Evolutionary conservation across 1,284 basidiomycete genomes (phyloP), one percentile per base, ranked within the genome.

Genomic region (Phellopilus nigrolimitatus): DNA sequence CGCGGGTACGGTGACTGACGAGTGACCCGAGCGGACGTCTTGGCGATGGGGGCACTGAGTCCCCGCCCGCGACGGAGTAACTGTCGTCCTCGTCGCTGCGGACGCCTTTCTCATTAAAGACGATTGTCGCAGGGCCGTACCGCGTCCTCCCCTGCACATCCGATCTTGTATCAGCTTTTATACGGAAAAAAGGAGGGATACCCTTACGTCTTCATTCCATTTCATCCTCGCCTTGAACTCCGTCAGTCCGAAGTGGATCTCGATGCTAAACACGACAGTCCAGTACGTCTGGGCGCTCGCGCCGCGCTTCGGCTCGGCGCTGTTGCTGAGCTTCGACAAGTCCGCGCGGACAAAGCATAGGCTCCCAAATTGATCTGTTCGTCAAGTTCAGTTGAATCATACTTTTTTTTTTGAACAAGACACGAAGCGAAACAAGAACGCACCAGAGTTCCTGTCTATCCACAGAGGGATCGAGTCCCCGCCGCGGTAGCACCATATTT

Each of bases 141-240:
- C 51, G 80, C 13, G 72, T 77, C 55, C 69, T 72, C 17, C 81
- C 80, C 82, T 84, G 56, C 17, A 45, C 7, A 24, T 27, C 12
- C 21, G 15, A 10, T 17, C 2, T 10, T 21, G 22, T 15, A 28
- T 21, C 22, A 9, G 12, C 17, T 13, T 17, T 10, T 25, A 44
- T 21, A 9, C 12, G 42, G 4, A 34, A 36, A 24, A 27, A 28
- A 21, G 41, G 33, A 9, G 39, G 42, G 44, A 44, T 41, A 43
- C 50, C 27, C 79, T 56, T 61, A 86, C 84, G 61, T 84, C 79
- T 61, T 88, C 85, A 40, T 80, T 73, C 86, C 85, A 88, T 64
- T 88, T 88, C 55, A 88, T 87, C 49, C 86, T 74, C 1, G 86
- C 84, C 63, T 72, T 83, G 68, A 88, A 88, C 65, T 89, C 86